Evolutionary conservation across 768 basidiomycete genomes (phyloP).

Genomic region (Chiua virens): DNA sequence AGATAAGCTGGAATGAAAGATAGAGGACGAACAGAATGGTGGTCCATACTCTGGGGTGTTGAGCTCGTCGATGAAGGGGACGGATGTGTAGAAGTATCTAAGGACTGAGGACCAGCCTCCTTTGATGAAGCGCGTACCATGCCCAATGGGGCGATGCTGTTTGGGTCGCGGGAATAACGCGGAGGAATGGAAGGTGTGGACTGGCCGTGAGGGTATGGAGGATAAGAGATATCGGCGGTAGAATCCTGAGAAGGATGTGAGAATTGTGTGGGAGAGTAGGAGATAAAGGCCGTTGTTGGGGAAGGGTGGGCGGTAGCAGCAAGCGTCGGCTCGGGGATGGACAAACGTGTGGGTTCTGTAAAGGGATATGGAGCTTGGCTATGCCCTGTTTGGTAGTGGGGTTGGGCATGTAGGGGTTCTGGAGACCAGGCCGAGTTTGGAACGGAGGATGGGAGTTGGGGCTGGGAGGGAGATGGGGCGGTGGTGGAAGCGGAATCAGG

Average conservation of each 20-base stretch:
- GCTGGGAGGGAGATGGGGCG: slow-evolving; percentile 31
- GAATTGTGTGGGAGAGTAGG: slow-evolving; percentile 32
- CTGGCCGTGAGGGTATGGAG: slow-evolving; percentile 28
- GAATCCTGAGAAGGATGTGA: slow-evolving; percentile 33
- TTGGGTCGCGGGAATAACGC: slow-evolving; percentile 52
- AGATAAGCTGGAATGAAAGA: slow-evolving; percentile 28
- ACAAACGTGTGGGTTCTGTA: slow-evolving; percentile 29
- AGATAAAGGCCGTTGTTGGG: slow-evolving; percentile 29
- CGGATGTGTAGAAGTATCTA: slow-evolving; percentile 34
- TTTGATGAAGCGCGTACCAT: slow-evolving; percentile 29
- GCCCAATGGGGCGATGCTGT: slow-evolving; percentile 38
- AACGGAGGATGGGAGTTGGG: slow-evolving; percentile 21
- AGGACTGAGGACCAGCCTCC: slow-evolving; percentile 27
- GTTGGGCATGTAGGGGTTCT: slow-evolving; percentile 35
- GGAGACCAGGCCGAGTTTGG: slow-evolving; percentile 39
- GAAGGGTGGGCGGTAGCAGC: slow-evolving; percentile 26
- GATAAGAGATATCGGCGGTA: slow-evolving; percentile 41
- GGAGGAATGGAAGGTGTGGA: slow-evolving; percentile 33
- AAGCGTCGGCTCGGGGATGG: slow-evolving; percentile 34
- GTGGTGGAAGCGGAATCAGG: slow-evolving; percentile 30
- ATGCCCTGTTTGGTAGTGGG: slow-evolving; percentile 24
- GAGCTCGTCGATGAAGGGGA: slow-evolving; percentile 45
- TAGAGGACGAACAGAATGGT: slow-evolving; percentile 25
- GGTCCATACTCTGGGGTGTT: slow-evolving; percentile 38
- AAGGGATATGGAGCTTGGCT: slow-evolving; percentile 21